A percentile compares a stretch with the other conserved stretches of the same genome.
These are phyloP conservation scores for Saccharomyces hybrid DNA, from an alignment of 1,139 yeast species.

Conservation along the genomic window DNA sequence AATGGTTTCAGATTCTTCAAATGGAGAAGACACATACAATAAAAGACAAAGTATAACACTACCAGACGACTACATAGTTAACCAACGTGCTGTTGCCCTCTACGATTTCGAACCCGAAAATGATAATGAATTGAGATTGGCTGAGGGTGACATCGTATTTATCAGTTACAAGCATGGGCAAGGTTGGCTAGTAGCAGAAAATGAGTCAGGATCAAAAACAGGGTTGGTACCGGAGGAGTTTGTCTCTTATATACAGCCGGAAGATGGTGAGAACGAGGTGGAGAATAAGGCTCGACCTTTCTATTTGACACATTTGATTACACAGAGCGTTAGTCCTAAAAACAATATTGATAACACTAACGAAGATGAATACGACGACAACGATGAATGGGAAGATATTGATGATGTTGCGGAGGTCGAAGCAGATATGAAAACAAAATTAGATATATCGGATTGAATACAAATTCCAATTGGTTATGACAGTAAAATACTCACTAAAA, in stretches of 20 bases:
- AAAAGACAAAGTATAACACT: conserved; percentile 34
- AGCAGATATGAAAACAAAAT: conserved; percentile 14
- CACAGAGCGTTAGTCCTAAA: conserved; percentile 19
- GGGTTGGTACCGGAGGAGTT: conserved; percentile 96
- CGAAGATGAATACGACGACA: conserved; percentile 22
- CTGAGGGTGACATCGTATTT: conserved; percentile 79
- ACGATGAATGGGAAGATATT: conserved; percentile 38
- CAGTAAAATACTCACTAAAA: neutral
- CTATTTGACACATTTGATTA: conserved; percentile 28
- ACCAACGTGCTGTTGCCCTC: conserved; percentile 69
- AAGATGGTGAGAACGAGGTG: conserved; percentile 17
- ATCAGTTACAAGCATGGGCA: conserved; percentile 91
- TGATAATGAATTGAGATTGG: conserved; percentile 76
- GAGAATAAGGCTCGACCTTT: conserved; percentile 30
- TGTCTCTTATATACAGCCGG: conserved; percentile 46
- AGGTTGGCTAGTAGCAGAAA: conserved; percentile 90
- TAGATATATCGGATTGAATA: conserved; percentile 9
- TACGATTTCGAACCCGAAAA: conserved; percentile 90
- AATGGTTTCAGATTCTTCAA: neutral
- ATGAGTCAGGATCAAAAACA: conserved; percentile 36
- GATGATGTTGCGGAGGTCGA: conserved; percentile 15
- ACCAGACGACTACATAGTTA: conserved; percentile 34
- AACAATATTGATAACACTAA: conserved; percentile 8
- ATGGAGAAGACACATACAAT: conserved; percentile 29
- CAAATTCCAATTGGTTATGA: neutral